Evolutionary conservation across 2,329 filamentous ascomycete genomes (phyloP), one percentile per base, ranked within the genome.

Genomic region (Aspergillus sp.): DNA sequence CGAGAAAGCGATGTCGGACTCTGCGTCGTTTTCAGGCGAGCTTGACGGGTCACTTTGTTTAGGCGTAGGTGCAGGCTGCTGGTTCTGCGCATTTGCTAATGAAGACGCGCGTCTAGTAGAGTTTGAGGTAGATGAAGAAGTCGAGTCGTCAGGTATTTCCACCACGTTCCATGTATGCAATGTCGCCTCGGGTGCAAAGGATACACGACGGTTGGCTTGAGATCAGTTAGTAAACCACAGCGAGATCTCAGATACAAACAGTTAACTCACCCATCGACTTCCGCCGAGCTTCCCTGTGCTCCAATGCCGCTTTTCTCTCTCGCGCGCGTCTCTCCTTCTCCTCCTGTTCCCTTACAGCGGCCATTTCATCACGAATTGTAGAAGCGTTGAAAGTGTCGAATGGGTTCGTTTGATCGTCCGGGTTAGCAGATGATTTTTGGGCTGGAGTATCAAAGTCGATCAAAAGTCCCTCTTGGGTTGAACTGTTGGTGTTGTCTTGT

Each of bases 91-190:
- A 41, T 66, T 72, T 56, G 62, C 79, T 31, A 83, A 72, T 14
- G 84, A 85, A 3, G 91, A 95, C 52, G 87, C 86, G 61, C 90
- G 84, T 65, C 91, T 81, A 12, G 90, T 91, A 11, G 87, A 86
- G 62, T 93, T 90, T 1, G 90, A 89, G 7, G 84, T 82, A 6
- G 86, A 88, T 11, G 86, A 87, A 14, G 88, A 90, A 1, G 92
- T 96, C 19, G 91, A 91, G 71, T 97, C 93, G 69, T 93, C 91
- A 71, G 87, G 84, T 62, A 93, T 90, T 69, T 98, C 93, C 45
- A 97, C 86, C 56, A 95, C 93, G 70, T 98, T 93, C 83, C 96
- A 98, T 0, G 95, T 99, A 72, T 99, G 95, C 37, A 99, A 82
- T 3, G 95, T 99, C 12, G 95, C 95, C 76, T 99, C 95, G 1